Evolutionary conservation across 371 early-diverging fungal genomes (phyloP), one percentile per base, ranked within the genome.

Genomic region (Mucor irregularis): DNA sequence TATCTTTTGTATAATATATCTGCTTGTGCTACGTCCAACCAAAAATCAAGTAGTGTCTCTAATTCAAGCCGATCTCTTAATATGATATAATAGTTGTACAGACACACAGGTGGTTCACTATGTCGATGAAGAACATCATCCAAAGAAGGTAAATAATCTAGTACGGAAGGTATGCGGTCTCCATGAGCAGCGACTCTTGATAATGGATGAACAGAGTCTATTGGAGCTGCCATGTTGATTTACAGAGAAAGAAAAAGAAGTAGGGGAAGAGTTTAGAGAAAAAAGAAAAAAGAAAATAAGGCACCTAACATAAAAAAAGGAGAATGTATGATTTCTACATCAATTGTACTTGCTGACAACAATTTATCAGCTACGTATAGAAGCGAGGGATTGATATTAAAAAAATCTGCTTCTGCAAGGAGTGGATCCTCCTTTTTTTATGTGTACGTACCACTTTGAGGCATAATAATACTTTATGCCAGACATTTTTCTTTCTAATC

Each of bases 31-130:
- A 87, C 81, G 68, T 87, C 88, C 25, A 87, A 53, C 82, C 84
- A 87, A 54, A 87, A 87, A 66, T 87, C 88, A 14, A 87, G 60
- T 31, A 84, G 60, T 29, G 71, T 77, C 19, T 78, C 80, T 5
- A 80, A 53, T 14, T 66, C 69, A 24, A 83, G 64, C 37, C 74
- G 53, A 45, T 87, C 86, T 39, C 85, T 72, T 66, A 87, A 66
- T 25, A 80, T 81, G 17, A 87, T 71, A 46, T 87, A 87, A 49
- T 80, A 86, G 49, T 86, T 85, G 58, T 81, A 87, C 14, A 87
- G 62, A 52, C 86, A 87, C 1, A 87, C 81, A 0, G 88, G 88
- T 25, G 88, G 88, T 21, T 71, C 72, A 10, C 80, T 85, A 52
- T 82, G 79, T 21, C 88, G 69, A 29, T 73, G 61, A 1, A 87